Percentiles rank a stretch among this genome's conserved stretches.
Conservation (phyloP, 345 rosid species). For the Lepidium africanum region DNA sequence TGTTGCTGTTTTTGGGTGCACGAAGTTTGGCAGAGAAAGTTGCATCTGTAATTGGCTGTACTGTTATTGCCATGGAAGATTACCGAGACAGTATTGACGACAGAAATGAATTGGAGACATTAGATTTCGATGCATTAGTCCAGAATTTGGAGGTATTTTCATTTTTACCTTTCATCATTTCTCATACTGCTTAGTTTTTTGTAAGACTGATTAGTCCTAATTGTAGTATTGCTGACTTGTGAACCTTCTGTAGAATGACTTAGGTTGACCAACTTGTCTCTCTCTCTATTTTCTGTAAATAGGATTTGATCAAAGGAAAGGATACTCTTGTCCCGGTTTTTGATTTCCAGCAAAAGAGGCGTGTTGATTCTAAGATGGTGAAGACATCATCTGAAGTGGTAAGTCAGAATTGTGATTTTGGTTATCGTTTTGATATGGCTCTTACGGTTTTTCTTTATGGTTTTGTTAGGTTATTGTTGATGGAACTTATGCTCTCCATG, state of each 20-base stretch:
- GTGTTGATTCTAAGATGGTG: constrained; percentile 47
- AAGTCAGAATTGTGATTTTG: constrained; percentile 24
- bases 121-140: constrained; percentile 81
- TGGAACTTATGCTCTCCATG: constrained; percentile 92
- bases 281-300: constrained; percentile 16
- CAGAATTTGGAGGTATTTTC: constrained; percentile 72
- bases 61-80: constrained; percentile 95
- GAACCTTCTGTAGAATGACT: neutral
- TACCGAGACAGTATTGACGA: constrained; percentile 77
- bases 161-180: neutral
- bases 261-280: neutral
- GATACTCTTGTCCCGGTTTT: constrained; percentile 70
- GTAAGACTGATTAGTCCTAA: neutral
- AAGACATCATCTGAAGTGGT: constrained; percentile 81
- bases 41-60: constrained; percentile 91
- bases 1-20: constrained; percentile 13
- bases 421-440: neutral
- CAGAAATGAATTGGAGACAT: constrained; percentile 74
- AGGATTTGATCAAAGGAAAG: constrained; percentile 78
- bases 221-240: neutral
- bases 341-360: constrained; percentile 82
- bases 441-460: neutral
- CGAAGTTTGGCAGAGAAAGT: constrained; percentile 98
- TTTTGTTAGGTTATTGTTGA: constrained; percentile 81
- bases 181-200: neutral